Base-by-base conservation (phyloP, 1,284 basidiomycete species). In the Ganoderma lucidum region DNA sequence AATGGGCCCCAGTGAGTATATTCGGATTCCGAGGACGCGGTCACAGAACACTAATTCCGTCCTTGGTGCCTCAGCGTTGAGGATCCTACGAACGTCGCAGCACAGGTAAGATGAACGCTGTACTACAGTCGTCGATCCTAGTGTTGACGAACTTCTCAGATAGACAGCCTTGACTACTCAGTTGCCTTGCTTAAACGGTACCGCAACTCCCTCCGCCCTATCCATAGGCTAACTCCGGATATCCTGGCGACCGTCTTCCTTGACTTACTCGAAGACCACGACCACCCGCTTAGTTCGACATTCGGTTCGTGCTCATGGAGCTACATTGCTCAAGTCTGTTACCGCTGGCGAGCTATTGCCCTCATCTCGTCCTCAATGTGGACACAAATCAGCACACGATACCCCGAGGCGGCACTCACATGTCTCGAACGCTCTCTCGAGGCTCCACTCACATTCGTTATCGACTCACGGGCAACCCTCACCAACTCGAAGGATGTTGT, bases 311-410 rank as follows among this genome's bases (percentile, higher is more conserved):
- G 75, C 63, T 69, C 74, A 8, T 78, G 76, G 76, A 70, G 71
- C 28, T 73, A 73, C 39, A 42, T 79, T 48, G 66, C 78, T 2
- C 76, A 79, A 39, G 76, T 80, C 44, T 78, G 78, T 70, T 71
- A 80, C 48, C 70, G 70, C 37, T 80, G 78, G 78, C 67, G 78
- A 32, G 64, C 73, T 2, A 73, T 79, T 41, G 75, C 76, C 3
- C 68, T 79, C 23, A 68, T 63, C 28, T 76, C 74, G n/a, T 73
- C 78, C 60, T 67, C 72, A 15, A 71, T 78, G 12, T 79, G 78
- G 78, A 76, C 77, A 28, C 76, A 77, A 42, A 62, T 79, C 19
- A 78, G 75, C 70, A 77, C 78, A 2, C 75, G 74, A 19, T 77
- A 75, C 51, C 75, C 75, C 3, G 68, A 73, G 15, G 75, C 76